Conservation (phyloP, 257 asterid genomes). For the Solanum ahanhuiri region DNA sequence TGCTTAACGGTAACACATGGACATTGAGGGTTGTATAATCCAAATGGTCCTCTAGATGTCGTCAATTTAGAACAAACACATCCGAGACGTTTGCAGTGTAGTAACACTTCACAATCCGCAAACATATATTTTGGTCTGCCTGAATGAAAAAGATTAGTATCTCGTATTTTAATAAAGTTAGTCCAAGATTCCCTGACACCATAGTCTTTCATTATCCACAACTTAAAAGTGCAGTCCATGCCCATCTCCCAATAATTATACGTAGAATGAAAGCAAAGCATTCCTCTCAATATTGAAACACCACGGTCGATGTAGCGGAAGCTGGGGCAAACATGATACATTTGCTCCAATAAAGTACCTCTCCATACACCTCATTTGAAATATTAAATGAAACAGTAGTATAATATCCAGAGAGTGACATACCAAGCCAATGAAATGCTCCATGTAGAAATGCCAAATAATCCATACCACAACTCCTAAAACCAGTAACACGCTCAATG, state of each 20-base stretch:
- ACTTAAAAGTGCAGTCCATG: no score
- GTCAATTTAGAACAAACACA: neutral
- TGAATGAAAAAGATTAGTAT: neutral
- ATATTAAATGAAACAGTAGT: neutral
- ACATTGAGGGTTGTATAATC: neutral
- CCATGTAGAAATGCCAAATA: neutral
- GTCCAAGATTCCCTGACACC: neutral
- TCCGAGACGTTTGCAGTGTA: neutral
- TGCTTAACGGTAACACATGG: no score
- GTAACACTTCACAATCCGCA: neutral
- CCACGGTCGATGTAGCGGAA: neutral
- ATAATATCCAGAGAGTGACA: neutral
- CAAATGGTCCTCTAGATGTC: neutral
- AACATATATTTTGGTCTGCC: neutral
- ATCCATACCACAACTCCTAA: no score
- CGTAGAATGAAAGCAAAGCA: neutral
- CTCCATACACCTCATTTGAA: neutral
- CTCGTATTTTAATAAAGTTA: neutral
- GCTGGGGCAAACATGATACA: no score
- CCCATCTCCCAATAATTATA: neutral
- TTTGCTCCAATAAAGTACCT: neutral
- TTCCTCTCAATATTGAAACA: neutral
- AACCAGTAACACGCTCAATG: no score
- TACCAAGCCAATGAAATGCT: neutral
- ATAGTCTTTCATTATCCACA: neutral